Evolutionary conservation across 495 filamentous ascomycete species (phyloP), one percentile per base, ranked within the genome.

Genomic region (Clavariopsis aquatica): DNA sequence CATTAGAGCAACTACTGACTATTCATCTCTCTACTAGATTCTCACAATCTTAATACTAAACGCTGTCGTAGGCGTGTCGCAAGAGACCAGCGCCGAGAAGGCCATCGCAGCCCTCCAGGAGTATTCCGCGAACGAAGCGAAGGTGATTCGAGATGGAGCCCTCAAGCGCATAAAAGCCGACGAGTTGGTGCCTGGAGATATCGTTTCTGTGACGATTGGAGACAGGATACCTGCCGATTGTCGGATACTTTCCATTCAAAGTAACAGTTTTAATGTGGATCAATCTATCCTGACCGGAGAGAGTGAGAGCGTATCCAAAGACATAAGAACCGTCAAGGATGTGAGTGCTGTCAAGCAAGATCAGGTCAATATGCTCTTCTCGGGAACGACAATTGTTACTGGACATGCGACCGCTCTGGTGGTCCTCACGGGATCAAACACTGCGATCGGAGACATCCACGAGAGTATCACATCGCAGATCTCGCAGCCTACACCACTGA

Each of bases 401-500:
- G 95, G 95, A 41, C 89, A 93, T 77, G 95, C 95, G 46, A 93
- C 86, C 70, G 95, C 95, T 47, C 76, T 98, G 23, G 95, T 99
- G 5, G 93, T 93, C 62, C 77, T 96, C 72, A 99, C 95, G 51
- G 95, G 95, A 66, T 83, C 85, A 12, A 88, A 86, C 59, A 99
- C 95, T 7, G 95, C 95, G 27, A 98, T 99, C 76, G 95, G 95
- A 66, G 95, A 96, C 75, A 99, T 99, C 69, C 95, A 99, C 73
- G 93, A 96, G 73, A 97, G 92, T 78, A 99, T 99, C 71, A 92
- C 92, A 0, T 88, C 93, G 34, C 95, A 99, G 75, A 99, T 99
- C 71, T 98, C 94, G 22, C 90, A 96, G 71, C 95, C 95, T 0
- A 99, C 95, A 1, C 95, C 95, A 9, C 72, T 99, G 73, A 99